These are phyloP conservation scores for Curvularia spicifera DNA, from an alignment of 2,329 filamentous ascomycete genomes.

Conservation along the genomic window DNA sequence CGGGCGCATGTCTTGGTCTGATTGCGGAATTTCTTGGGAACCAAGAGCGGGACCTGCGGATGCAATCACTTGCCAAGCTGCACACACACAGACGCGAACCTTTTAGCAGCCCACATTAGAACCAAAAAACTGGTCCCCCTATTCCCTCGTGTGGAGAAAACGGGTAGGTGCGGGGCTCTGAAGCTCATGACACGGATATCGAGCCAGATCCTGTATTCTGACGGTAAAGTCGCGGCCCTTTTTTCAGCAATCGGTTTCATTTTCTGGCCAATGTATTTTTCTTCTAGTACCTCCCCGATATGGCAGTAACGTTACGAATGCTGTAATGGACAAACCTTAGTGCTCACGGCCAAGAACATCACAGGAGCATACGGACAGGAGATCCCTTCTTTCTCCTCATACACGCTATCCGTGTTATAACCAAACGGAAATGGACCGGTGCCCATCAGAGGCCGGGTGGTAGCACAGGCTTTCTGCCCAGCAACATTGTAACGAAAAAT, in stretches of 20 bases:
- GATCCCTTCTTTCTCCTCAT: neutral
- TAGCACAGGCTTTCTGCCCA: neutral
- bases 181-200: neutral
- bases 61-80: conserved; percentile 1
- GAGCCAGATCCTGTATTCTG: neutral
- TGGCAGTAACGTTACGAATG: neutral
- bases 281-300: neutral
- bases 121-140: neutral
- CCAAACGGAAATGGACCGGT: neutral
- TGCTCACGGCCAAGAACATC: neutral
- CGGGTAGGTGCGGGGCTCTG: neutral
- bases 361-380: neutral
- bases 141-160: neutral
- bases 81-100: neutral
- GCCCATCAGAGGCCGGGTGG: too few relatives aligned
- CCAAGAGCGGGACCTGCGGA: conserved; percentile 6
- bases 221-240: neutral
- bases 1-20: conserved; percentile 4
- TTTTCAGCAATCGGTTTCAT: neutral
- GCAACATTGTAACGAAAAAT: neutral
- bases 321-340: neutral
- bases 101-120: neutral
- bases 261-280: neutral
- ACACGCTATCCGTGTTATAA: neutral
- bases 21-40: conserved; percentile 8